phyloP scores from a whole-genome alignment of 1,284 basidiomycete species.

The Cryptococcus sp. region DNA sequence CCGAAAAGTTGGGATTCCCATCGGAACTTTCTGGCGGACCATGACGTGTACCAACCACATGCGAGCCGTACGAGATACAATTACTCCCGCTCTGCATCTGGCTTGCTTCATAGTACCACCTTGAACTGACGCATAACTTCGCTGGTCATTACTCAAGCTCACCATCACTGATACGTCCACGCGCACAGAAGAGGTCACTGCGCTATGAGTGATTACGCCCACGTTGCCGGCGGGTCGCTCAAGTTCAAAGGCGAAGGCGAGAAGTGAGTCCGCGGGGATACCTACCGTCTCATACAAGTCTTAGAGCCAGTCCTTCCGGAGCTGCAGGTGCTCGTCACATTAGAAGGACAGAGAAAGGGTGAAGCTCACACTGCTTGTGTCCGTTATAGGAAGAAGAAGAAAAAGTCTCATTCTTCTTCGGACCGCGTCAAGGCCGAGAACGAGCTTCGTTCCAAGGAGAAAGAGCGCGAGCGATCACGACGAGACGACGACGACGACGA shows the following conservation, averaged over 20 bases:
- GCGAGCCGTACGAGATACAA: no score
- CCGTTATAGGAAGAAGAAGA: constrained; percentile 75
- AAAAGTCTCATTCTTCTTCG: constrained; percentile 62
- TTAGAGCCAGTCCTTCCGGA: no score
- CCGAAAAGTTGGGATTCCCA: background rate
- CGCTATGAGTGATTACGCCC: constrained; percentile 68
- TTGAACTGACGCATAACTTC: no score
- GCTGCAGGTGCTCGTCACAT: no score
- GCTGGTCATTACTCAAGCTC: no score
- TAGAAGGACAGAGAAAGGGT: no score
- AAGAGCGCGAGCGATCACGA: constrained; percentile 44
- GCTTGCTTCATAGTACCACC: no score
- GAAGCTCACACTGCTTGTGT: background rate
- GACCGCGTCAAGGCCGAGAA: constrained; percentile 30
- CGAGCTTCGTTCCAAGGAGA: constrained; percentile 53
- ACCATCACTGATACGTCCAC: no score
- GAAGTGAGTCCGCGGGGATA: constrained; percentile 62
- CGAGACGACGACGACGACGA: constrained; percentile 5
- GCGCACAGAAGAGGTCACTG: no score
- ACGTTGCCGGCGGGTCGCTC: constrained; percentile 81
- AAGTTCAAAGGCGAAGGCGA: constrained; percentile 83
- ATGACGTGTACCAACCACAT: background rate
- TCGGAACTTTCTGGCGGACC: background rate
- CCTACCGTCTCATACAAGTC: background rate
- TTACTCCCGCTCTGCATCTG: no score